phyloP scores from a whole-genome alignment of 2,329 filamentous ascomycete genomes.

The Fusarium sp. region DNA sequence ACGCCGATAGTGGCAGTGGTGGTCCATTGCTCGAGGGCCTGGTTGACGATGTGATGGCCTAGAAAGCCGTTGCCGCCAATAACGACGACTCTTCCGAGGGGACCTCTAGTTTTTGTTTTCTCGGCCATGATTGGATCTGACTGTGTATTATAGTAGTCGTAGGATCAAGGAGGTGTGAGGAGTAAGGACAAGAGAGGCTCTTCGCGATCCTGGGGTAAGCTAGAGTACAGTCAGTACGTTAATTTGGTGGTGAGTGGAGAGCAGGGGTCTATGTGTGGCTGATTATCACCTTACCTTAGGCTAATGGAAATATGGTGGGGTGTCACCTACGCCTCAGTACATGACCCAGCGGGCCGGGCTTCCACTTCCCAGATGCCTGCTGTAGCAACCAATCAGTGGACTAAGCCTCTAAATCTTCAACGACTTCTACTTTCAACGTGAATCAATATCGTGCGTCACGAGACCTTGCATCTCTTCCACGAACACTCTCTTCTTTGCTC shows the following conservation, averaged over 20 bases:
- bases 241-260: conserved; percentile 31
- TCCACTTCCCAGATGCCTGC: conserved; percentile 7
- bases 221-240: conserved; percentile 20
- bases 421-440: conserved; percentile 27
- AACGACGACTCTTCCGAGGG: conserved; percentile 80
- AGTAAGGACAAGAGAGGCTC: conserved; percentile 20
- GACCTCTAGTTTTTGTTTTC: conserved; percentile 51
- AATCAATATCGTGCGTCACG: conserved; percentile 22
- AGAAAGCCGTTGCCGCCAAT: conserved; percentile 89
- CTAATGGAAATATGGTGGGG: conserved; percentile 34
- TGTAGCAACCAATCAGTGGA: conserved; percentile 23
- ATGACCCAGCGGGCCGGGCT: conserved; percentile 7
- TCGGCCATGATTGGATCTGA: conserved; percentile 16
- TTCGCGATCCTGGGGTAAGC: conserved; percentile 21
- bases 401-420: conserved; percentile 27
- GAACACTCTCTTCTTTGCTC: not conserved
- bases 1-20: conserved; percentile 75
- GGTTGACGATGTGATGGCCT: conserved; percentile 84
- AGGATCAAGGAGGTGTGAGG: conserved; percentile 21
- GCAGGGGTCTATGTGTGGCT: conserved; percentile 39
- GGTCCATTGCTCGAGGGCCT: conserved; percentile 71
- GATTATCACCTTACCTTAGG: conserved; percentile 34
- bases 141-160: conserved; percentile 13
- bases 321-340: not conserved
- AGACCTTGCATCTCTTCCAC: conserved; percentile 18